phyloP scores from a whole-genome alignment of 345 rosid species.

The Salix exigua region DNA sequence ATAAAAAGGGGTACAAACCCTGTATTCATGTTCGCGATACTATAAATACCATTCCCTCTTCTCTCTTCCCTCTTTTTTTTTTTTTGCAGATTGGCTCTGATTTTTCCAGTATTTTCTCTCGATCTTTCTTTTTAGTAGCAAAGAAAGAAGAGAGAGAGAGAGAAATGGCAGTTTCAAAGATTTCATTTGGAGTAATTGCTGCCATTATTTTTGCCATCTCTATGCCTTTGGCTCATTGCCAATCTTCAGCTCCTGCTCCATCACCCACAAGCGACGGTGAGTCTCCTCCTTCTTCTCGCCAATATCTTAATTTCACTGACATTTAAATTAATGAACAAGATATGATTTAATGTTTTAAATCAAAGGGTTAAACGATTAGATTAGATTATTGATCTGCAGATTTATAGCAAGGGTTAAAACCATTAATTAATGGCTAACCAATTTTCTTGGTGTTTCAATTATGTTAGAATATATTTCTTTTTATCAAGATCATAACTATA shows the following conservation, averaged over 20 bases:
- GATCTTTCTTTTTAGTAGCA: background rate
- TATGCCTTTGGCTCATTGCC: slow-evolving; percentile 14
- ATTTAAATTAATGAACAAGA: background rate
- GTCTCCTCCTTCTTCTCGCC: background rate
- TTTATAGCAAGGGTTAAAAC: background rate
- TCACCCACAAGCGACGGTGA: slow-evolving; percentile 22
- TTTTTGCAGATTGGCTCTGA: no score
- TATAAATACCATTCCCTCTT: background rate
- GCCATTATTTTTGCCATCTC: background rate
- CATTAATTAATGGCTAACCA: background rate
- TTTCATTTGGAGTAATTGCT: background rate
- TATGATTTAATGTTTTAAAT: background rate
- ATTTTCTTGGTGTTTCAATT: no score
- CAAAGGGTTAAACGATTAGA: no score
- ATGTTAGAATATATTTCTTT: no score
- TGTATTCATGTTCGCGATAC: background rate
- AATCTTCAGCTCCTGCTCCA: slow-evolving; percentile 21
- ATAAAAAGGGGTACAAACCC: background rate
- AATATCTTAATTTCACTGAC: background rate
- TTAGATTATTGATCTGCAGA: no score
- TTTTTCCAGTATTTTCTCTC: background rate
- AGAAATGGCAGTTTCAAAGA: background rate
- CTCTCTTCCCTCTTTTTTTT: background rate
- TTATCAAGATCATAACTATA: no score
- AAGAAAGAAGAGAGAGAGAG: background rate